Percentiles rank a stretch among this genome's conserved stretches.
phyloP scores from a whole-genome alignment of 257 asterid species.

The Petrea volubilis region DNA sequence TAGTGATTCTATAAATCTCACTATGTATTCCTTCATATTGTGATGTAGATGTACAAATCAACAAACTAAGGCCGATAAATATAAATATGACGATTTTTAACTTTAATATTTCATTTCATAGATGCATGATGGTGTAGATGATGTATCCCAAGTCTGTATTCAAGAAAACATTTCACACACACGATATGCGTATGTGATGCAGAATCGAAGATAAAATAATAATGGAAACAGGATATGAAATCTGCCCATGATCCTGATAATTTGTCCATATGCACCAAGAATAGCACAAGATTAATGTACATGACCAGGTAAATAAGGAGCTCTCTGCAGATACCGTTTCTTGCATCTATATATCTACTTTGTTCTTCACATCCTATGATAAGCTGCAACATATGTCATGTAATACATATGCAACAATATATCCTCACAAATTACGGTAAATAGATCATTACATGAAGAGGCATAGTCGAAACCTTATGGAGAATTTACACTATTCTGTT shows the following conservation, averaged over 20 bases:
- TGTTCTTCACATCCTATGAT: background rate
- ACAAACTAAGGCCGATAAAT: background rate
- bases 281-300: background rate
- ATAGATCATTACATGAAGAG: constrained; percentile 15
- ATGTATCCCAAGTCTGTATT: too few relatives aligned
- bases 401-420: constrained; percentile 10
- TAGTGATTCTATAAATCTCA: constrained; percentile 2
- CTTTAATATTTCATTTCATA: too few relatives aligned
- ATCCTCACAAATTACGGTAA: background rate
- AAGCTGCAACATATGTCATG: background rate
- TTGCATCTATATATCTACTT: background rate
- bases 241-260: background rate
- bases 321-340: constrained; percentile 7
- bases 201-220: too few relatives aligned
- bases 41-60: constrained; percentile 3
- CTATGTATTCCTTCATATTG: constrained; percentile 8
- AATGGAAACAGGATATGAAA: too few relatives aligned
- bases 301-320: constrained; percentile 4
- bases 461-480: constrained; percentile 16
- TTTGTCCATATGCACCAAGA: background rate
- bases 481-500: constrained; percentile 12
- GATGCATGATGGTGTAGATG: too few relatives aligned
- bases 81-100: background rate
- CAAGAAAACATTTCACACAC: too few relatives aligned
- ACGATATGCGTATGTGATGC: too few relatives aligned